These are phyloP conservation scores for Lasiosphaeria ovina DNA, from an alignment of 495 filamentous ascomycete species.

Conservation along the genomic window DNA sequence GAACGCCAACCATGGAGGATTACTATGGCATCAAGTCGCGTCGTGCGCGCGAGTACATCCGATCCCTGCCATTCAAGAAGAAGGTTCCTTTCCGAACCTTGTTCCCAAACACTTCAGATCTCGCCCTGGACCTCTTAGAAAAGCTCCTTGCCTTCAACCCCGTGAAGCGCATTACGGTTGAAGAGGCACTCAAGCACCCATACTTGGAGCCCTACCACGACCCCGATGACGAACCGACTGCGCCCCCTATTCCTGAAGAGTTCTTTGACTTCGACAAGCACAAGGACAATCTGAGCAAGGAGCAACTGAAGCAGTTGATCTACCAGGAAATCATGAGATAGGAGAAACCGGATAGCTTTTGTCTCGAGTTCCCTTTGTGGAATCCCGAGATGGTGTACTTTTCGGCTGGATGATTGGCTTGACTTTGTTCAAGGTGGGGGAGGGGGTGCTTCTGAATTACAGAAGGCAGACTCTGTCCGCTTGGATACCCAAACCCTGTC, in stretches of 20 bases:
- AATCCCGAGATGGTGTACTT: too few species aligned
- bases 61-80: constrained; percentile 99
- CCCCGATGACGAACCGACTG: constrained; percentile 97
- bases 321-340: constrained; percentile 99
- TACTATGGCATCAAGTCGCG: constrained; percentile 99
- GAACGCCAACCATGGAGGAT: constrained; percentile 99
- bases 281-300: constrained; percentile 98
- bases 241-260: constrained; percentile 92
- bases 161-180: constrained; percentile 95
- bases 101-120: constrained; percentile 95
- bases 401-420: too few species aligned
- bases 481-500: too few species aligned
- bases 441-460: too few species aligned
- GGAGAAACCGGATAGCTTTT: not conserved
- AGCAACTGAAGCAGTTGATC: constrained; percentile 95
- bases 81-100: constrained; percentile 96
- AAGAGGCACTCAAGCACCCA: constrained; percentile 94
- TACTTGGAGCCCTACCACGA: constrained; percentile 99
- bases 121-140: constrained; percentile 91
- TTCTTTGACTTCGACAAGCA: constrained; percentile 99
- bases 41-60: constrained; percentile 96
- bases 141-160: constrained; percentile 97
- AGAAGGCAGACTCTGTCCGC: too few species aligned
- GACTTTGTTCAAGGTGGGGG: too few species aligned
- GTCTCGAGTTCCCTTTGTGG: too few species aligned